A percentile compares a stretch with the other conserved stretches of the same genome.
phyloP scores from a whole-genome alignment of 163 green algal genomes.

The Scenedesmus sp. region DNA sequence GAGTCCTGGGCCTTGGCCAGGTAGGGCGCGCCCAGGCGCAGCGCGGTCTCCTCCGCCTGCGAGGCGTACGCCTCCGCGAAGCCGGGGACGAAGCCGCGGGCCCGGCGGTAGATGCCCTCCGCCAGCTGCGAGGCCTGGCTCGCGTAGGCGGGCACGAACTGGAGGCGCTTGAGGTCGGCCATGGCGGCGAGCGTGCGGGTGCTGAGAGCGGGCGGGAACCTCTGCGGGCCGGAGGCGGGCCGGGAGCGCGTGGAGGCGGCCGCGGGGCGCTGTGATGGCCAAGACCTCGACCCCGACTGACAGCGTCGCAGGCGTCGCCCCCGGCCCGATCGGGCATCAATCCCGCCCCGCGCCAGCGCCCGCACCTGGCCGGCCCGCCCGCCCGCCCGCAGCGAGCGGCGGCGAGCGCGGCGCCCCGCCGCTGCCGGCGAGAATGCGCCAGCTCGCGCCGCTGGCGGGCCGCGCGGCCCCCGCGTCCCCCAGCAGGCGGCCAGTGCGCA shows the following conservation, averaged over 20 bases:
- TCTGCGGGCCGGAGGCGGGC: background rate
- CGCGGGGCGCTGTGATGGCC: background rate
- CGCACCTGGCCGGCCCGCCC: too few relatives aligned
- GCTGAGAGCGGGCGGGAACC: too few relatives aligned
- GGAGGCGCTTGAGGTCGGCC: constrained; percentile 13
- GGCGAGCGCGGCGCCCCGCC: too few relatives aligned
- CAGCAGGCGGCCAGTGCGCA: too few relatives aligned
- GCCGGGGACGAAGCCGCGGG: constrained; percentile 31
- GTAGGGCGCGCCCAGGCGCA: constrained; percentile 28
- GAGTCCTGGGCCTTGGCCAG: constrained; percentile 30
- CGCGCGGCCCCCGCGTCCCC: too few relatives aligned
- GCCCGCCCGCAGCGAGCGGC: too few relatives aligned
- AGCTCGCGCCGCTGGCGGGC: too few relatives aligned
- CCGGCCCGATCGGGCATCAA: too few relatives aligned
- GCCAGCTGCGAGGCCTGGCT: background rate
- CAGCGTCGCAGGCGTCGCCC: background rate
- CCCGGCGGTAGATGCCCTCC: constrained; percentile 30
- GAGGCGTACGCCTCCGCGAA: constrained; percentile 27
- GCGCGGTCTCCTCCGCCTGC: constrained; percentile 34
- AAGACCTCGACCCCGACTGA: background rate
- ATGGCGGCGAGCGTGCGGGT: background rate
- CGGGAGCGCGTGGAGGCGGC: background rate
- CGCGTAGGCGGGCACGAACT: constrained; percentile 39
- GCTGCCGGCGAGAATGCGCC: too few relatives aligned
- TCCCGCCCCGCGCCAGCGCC: too few relatives aligned